Evolutionary conservation across 805 yeast genomes (phyloP), one percentile per base, ranked within the genome.

Genomic region (Metschnikowia gelsemii): DNA sequence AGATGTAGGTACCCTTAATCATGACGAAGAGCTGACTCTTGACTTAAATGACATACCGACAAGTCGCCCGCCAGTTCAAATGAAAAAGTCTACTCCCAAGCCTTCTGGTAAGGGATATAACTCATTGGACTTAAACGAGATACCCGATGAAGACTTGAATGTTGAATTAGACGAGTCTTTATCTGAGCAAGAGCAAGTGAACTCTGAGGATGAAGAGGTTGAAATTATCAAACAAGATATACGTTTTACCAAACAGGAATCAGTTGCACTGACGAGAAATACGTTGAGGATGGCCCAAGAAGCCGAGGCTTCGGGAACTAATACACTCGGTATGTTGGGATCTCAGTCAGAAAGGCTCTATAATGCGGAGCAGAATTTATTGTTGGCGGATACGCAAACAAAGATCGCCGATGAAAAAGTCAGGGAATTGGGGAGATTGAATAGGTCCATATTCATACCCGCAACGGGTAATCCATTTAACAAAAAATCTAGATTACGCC

Each of bases 281-380:
- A 89, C 95, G 1, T 65, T 93, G 45, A 55, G 70, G 44, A 70
- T 70, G 74, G 75, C 74, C 2, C 72, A 69, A 46, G 73, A 70
- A 50, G 74, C 75, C 8, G 74, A 70, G 42, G 73, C 73, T 4
- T 61, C 68, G 11, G 75, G 67, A 12, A 62, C 70, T 14, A 90
- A 91, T 59, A 84, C 97, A 0, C 64, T 91, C 48, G 97, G 96
- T 21, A 79, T 87, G 79, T 73, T 93, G 35, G 99, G 99, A 19
- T 78, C 90, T n/a, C 98, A 93, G 63, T 81, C 93, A 43, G 96
- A 89, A 59, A 73, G 87, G 35, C 70, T 93, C 49, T 86, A 84
- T 61, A 80, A 79, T 55, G 81, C 90, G 16, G 96, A 93, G 59
- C 78, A 79, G 50, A 82, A 82, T 50, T 68, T 91, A 51, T 78